phyloP scores from a whole-genome alignment of 768 basidiomycete species.

The Boletus rubescentipes region DNA sequence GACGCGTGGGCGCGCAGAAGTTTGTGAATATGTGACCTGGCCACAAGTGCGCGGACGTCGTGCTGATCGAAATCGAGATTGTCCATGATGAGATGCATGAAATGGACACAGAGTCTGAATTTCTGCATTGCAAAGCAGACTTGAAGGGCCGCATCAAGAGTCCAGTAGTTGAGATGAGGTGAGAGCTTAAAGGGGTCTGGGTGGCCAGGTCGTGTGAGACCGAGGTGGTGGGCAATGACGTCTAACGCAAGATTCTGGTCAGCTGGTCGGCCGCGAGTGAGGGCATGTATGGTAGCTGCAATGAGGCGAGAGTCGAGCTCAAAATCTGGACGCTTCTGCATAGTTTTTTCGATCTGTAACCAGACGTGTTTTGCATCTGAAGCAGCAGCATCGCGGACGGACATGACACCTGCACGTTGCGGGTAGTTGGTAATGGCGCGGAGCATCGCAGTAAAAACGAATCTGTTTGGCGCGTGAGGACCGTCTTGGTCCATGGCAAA shows the following conservation, averaged over 20 bases:
- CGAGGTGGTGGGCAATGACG: constrained; percentile 61
- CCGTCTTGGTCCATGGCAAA: constrained; percentile 65
- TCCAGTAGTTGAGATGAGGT: constrained; percentile 44
- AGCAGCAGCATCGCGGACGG: constrained; percentile 42
- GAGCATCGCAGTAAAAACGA: constrained; percentile 68
- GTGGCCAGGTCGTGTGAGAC: constrained; percentile 52
- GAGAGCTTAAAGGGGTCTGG: constrained; percentile 35
- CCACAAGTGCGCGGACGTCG: constrained; percentile 40
- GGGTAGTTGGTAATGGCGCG: constrained; percentile 38
- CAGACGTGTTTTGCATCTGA: constrained; percentile 73
- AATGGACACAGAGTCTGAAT: constrained; percentile 49
- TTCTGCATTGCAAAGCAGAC: constrained; percentile 53
- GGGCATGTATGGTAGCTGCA: constrained; percentile 49
- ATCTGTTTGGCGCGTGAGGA: constrained; percentile 56
- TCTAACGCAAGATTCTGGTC: constrained; percentile 70
- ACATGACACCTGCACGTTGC: constrained; percentile 21
- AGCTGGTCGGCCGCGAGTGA: constrained; percentile 52
- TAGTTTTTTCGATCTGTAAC: constrained; percentile 58
- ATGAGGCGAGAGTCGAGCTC: constrained; percentile 55
- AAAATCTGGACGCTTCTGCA: constrained; percentile 46
- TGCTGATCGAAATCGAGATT: constrained; percentile 22
- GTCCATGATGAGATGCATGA: constrained; percentile 59
- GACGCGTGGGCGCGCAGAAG: constrained; percentile 53
- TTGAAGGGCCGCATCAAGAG: constrained; percentile 53
- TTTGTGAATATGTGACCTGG: constrained; percentile 57